phyloP scores from a whole-genome alignment of 2,329 filamentous ascomycete species.

The Diaporthe velutina region DNA sequence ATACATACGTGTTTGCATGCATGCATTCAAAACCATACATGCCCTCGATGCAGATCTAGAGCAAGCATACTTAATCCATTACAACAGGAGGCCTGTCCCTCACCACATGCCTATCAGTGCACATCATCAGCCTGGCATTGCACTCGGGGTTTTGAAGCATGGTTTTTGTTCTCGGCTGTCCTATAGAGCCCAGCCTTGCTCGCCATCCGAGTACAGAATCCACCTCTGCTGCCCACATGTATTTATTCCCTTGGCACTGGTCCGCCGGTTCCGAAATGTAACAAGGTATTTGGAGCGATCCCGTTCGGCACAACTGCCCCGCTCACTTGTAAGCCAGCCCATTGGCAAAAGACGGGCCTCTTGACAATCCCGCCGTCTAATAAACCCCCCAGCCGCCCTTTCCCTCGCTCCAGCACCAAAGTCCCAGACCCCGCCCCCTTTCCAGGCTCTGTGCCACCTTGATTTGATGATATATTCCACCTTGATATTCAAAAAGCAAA shows the following conservation, averaged over 20 bases:
- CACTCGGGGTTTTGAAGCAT: slow-evolving; percentile 14
- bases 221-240: background rate
- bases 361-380: slow-evolving; percentile 6
- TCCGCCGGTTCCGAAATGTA: background rate
- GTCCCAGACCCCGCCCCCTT: background rate
- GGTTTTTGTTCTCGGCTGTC: slow-evolving; percentile 16
- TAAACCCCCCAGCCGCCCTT: background rate
- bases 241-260: slow-evolving; percentile 7
- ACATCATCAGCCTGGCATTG: background rate
- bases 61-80: background rate
- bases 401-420: slow-evolving; percentile 4
- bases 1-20: background rate
- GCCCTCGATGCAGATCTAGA: background rate
- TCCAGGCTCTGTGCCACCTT: slow-evolving; percentile 4
- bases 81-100: background rate
- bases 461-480: slow-evolving; percentile 19
- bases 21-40: background rate
- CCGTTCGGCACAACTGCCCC: background rate
- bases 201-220: background rate
- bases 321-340: background rate
- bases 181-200: background rate
- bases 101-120: background rate
- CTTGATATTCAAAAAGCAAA: slow-evolving; percentile 5
- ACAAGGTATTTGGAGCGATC: background rate
- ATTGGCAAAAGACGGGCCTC: background rate